Evolutionary conservation across 2,329 filamentous ascomycete genomes (phyloP), one percentile per base, ranked within the genome.

Genomic region (Aspergillus novofumigatus): DNA sequence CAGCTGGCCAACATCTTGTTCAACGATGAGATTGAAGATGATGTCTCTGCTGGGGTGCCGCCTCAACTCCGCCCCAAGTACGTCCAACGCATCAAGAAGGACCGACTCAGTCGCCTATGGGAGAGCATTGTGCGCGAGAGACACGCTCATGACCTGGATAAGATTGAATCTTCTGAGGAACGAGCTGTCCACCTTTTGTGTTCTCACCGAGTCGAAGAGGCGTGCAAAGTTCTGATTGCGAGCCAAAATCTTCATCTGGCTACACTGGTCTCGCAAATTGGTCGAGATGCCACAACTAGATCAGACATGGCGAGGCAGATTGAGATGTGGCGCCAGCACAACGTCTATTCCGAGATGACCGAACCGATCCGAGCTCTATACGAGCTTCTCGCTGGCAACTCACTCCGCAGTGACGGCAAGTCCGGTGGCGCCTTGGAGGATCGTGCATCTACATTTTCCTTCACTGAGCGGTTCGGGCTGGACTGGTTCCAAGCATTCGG

Each of bases 401-500:
- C 91, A n/a, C 88, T 90, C 61, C 84, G 87, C 28, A 92, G 90
- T 58, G 85, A 92, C 63, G 94, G 93, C 10, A 87, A 89, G 68
- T 68, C 72, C 1, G 88, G 86, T 62, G 86, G 84, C 6, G 84
- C 90, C 1, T 77, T 88, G 8, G 94, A 97, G 72, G 91, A 97
- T 74, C 87, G 89, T 48, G 83, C 88, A 42, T 83, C 87, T 14
- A 88, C 88, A 0, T 96, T 99, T 69, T 82, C 86, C 54, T 90
- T 99, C 62, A 90, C 91, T 1, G 83, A 89, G 66, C 87, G 87
- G 49, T 99, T 97, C 70, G 86, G 86, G 4, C 80, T 99, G 38
- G 90, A 95, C 71, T 99, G 94, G 94, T 87, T 91, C 72, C 92
- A 96, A 69, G 88, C 92, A 0, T 96, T 99, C 72, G 93, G 91